Evolutionary conservation across 371 early-diverging fungal species (phyloP).

Genomic region (Paraphysoderma sedebokerense): DNA sequence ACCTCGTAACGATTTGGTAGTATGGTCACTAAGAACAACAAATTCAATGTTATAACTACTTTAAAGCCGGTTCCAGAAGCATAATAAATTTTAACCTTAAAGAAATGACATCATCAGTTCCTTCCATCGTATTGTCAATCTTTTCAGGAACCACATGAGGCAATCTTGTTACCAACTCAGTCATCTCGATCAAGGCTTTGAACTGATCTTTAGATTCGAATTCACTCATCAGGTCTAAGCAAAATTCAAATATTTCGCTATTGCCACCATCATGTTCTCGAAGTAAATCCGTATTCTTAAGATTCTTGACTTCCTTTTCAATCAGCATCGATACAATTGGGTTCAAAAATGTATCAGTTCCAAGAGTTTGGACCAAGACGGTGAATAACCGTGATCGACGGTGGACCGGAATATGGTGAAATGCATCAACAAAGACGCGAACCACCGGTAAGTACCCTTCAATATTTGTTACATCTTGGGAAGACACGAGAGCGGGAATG

Average conservation of each 20-base stretch:
- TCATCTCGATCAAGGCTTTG: conserved; percentile 38
- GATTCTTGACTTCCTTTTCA: conserved; percentile 28
- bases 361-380: conserved; percentile 60
- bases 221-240: conserved; percentile 34
- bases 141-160: too few relatives aligned
- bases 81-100: too few relatives aligned
- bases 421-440: conserved; percentile 78
- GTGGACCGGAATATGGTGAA: conserved; percentile 83
- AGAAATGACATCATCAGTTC: too few relatives aligned
- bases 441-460: conserved; percentile 61
- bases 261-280: conserved; percentile 1
- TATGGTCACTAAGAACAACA: too few relatives aligned
- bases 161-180: too few relatives aligned
- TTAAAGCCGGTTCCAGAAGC: too few relatives aligned
- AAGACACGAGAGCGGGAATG: conserved; percentile 55
- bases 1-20: too few relatives aligned
- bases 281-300: too few relatives aligned
- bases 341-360: conserved; percentile 51
- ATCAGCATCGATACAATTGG: conserved; percentile 54
- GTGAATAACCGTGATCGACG: conserved; percentile 76
- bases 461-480: conserved; percentile 27
- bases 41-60: too few relatives aligned
- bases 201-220: conserved; percentile 52
- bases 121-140: too few relatives aligned
- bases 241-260: conserved; percentile 35